phyloP scores from a whole-genome alignment of 441 rosid genomes.

The Pelargonium citronellum region DNA sequence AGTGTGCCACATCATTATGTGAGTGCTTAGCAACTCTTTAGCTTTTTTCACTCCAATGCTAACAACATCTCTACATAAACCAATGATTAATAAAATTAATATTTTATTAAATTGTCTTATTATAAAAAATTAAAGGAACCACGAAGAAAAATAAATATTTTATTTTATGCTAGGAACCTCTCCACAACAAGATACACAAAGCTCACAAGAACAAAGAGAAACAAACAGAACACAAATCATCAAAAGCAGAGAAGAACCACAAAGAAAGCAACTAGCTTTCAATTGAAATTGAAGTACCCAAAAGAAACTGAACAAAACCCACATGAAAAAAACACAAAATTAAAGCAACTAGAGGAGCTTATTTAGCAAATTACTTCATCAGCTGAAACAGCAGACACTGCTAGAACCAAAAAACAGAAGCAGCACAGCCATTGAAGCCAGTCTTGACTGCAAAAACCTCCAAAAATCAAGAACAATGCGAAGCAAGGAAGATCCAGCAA shows the following conservation, averaged over 20 bases:
- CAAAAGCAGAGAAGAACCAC: not conserved
- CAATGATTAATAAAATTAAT: no score
- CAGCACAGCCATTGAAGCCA: not conserved
- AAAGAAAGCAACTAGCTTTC: not conserved
- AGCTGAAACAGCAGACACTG: conserved; percentile 2
- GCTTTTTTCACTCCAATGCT: no score
- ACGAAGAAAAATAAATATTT: no score
- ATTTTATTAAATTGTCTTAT: no score
- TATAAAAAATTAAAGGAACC: no score
- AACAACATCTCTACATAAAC: no score
- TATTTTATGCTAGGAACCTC: no score
- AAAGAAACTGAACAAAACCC: not conserved
- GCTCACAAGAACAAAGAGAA: not conserved
- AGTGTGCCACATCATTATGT: no score
- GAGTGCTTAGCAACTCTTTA: no score
- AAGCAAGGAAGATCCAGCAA: conserved; percentile 1
- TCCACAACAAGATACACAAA: not conserved
- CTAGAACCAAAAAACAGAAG: not conserved
- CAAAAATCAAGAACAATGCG: no score
- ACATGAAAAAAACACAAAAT: not conserved
- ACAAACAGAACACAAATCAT: not conserved
- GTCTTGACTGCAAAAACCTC: not conserved
- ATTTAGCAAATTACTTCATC: not conserved
- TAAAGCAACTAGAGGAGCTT: not conserved
- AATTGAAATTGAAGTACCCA: not conserved